These are phyloP conservation scores for Cladosporium sp. DNA, from an alignment of 2,329 filamentous ascomycete genomes.

Conservation along the genomic window DNA sequence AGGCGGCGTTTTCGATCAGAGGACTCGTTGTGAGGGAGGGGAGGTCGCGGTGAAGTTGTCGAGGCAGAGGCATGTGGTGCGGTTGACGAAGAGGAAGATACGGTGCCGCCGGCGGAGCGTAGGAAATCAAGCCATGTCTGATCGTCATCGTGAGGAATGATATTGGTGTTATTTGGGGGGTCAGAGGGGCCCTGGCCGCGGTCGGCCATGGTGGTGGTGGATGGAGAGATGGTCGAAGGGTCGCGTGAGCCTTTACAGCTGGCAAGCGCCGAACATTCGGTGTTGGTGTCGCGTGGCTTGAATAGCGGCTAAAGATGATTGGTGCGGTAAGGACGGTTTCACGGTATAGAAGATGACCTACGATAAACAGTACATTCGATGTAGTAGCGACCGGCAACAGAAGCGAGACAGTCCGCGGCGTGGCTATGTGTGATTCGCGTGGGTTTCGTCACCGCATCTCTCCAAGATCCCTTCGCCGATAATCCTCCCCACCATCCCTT, in stretches of 20 bases:
- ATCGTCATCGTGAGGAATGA: slow-evolving; percentile 11
- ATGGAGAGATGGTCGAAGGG: neutral
- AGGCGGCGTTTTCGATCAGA: slow-evolving; percentile 27
- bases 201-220: neutral
- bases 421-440: too few relatives aligned
- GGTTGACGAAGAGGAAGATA: slow-evolving; percentile 13
- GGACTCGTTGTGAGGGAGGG: neutral
- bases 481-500: neutral
- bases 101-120: slow-evolving; percentile 22
- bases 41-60: slow-evolving; percentile 2
- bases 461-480: slow-evolving; percentile 2
- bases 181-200: slow-evolving; percentile 1
- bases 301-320: too few relatives aligned
- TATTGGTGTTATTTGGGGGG: neutral
- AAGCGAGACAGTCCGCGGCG: neutral
- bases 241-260: slow-evolving; percentile 10
- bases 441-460: slow-evolving; percentile 9
- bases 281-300: neutral
- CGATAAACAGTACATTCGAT: neutral
- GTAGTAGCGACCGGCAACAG: neutral
- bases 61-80: neutral
- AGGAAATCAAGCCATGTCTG: slow-evolving; percentile 24
- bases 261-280: slow-evolving; percentile 1
- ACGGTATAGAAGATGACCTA: too few relatives aligned
- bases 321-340: too few relatives aligned